Conservation (phyloP, 768 basidiomycete species). For the Mycena leptocephala region DNA sequence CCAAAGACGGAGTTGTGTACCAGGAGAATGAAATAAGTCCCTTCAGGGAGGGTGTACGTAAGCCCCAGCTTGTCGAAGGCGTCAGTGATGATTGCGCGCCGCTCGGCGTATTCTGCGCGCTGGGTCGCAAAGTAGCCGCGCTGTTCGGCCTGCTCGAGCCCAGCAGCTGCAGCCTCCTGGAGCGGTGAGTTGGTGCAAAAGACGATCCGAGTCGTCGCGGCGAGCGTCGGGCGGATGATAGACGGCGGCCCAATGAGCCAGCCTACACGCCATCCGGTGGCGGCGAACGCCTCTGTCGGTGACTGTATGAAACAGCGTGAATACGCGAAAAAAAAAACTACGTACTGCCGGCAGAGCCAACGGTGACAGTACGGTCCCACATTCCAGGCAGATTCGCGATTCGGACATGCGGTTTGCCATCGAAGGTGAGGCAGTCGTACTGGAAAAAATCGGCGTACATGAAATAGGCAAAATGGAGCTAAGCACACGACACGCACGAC, state of each 20-base stretch:
- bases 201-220: slow-evolving; percentile 94
- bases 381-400: slow-evolving; percentile 97
- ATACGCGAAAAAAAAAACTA: slow-evolving; percentile 9
- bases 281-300: slow-evolving; percentile 95
- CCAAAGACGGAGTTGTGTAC: slow-evolving; percentile 58
- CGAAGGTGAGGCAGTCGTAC: slow-evolving; percentile 96
- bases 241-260: slow-evolving; percentile 93
- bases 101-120: slow-evolving; percentile 82
- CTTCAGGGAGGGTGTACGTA: slow-evolving; percentile 91
- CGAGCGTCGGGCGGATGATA: slow-evolving; percentile 89
- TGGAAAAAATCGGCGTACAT: slow-evolving; percentile 47
- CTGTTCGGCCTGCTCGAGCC: slow-evolving; percentile 84
- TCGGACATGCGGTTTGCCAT: slow-evolving; percentile 90
- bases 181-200: slow-evolving; percentile 96
- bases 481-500: slow-evolving; percentile 74
- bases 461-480: not conserved
- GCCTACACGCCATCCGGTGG: slow-evolving; percentile 97
- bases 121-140: slow-evolving; percentile 87
- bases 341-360: slow-evolving; percentile 95
- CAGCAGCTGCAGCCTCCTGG: slow-evolving; percentile 95
- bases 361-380: slow-evolving; percentile 98
- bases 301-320: not conserved
- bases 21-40: slow-evolving; percentile 92
- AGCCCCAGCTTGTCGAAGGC: slow-evolving; percentile 90
- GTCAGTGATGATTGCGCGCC: slow-evolving; percentile 80